These are phyloP conservation scores for Punctularia strigosozonata DNA, from an alignment of 768 basidiomycete species.

Conservation along the genomic window DNA sequence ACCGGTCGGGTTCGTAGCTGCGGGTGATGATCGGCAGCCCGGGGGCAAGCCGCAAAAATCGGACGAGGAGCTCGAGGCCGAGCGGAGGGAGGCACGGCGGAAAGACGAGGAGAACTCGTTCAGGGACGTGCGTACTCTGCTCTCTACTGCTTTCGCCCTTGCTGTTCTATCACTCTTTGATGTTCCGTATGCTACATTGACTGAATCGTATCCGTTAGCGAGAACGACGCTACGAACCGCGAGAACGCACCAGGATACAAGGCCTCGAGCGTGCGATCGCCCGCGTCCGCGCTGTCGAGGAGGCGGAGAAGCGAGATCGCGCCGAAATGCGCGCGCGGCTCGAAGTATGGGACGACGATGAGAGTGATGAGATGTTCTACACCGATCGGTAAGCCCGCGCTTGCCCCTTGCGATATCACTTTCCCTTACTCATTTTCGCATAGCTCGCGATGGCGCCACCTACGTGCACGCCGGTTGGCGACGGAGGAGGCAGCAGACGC, in stretches of 20 bases:
- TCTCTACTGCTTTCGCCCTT: conserved; percentile 1
- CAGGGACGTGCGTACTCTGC: conserved; percentile 54
- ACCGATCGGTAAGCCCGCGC: conserved; percentile 60
- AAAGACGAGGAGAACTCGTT: conserved; percentile 79
- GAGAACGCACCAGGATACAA: conserved; percentile 75
- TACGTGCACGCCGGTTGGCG: conserved; percentile 56
- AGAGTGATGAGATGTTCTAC: conserved; percentile 88
- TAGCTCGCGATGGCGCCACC: conserved; percentile 79
- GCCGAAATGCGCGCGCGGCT: conserved; percentile 70
- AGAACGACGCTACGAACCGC: conserved; percentile 86
- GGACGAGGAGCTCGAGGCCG: conserved; percentile 81
- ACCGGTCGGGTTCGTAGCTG: conserved; percentile 76
- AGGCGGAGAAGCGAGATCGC: conserved; percentile 71
- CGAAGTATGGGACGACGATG: conserved; percentile 88
- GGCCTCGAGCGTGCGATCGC: conserved; percentile 66
- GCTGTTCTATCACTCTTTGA: neutral
- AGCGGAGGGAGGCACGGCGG: conserved; percentile 62
- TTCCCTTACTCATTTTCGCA: conserved; percentile 4
- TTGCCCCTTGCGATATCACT: neutral
- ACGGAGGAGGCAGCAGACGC: conserved; percentile 79
- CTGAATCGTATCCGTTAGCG: conserved; percentile 51
- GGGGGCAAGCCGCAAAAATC: conserved; percentile 46
- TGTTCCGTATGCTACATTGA: too few relatives aligned
- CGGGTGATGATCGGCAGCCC: conserved; percentile 29
- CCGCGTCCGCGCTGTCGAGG: conserved; percentile 57